Conservation (phyloP, 2,329 filamentous ascomycete genomes). For the Colletotrichum echinochloae region DNA sequence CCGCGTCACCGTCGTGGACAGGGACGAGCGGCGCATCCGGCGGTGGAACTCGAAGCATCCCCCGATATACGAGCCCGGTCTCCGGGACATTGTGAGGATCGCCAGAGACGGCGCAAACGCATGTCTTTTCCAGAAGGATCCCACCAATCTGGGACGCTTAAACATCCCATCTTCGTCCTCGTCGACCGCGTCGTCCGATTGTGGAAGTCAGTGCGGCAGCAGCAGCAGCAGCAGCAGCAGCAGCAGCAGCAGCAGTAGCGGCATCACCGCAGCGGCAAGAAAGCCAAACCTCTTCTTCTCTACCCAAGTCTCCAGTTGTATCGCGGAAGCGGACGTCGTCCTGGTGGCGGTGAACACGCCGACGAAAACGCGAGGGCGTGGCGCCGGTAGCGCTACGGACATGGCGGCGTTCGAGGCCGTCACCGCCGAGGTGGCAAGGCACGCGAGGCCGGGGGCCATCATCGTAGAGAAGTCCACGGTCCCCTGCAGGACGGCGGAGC, state of each 20-base stretch:
- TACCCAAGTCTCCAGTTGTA: slow-evolving; percentile 71
- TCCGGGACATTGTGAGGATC: slow-evolving; percentile 74
- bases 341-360: slow-evolving; percentile 84
- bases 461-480: slow-evolving; percentile 88
- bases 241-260: slow-evolving; percentile 15
- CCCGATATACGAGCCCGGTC: slow-evolving; percentile 81
- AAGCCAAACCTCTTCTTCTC: slow-evolving; percentile 80
- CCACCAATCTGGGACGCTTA: slow-evolving; percentile 45
- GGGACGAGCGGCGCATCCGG: slow-evolving; percentile 72
- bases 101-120: slow-evolving; percentile 68
- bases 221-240: slow-evolving; percentile 41
- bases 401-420: slow-evolving; percentile 79
- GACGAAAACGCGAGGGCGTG: slow-evolving; percentile 77
- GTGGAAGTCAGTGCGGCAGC: slow-evolving; percentile 45
- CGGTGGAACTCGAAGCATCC: slow-evolving; percentile 80
- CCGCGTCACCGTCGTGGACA: slow-evolving; percentile 79
- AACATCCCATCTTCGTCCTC: slow-evolving; percentile 44
- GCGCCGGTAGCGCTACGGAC: slow-evolving; percentile 78
- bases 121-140: slow-evolving; percentile 54
- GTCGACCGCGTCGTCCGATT: slow-evolving; percentile 49
- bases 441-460: slow-evolving; percentile 76
- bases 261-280: slow-evolving; percentile 56
- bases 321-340: slow-evolving; percentile 77
- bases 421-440: slow-evolving; percentile 72
- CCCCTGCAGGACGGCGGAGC: slow-evolving; percentile 78